phyloP scores from a whole-genome alignment of 2,329 filamentous ascomycete species.

The Paraconiothyrium sp. region DNA sequence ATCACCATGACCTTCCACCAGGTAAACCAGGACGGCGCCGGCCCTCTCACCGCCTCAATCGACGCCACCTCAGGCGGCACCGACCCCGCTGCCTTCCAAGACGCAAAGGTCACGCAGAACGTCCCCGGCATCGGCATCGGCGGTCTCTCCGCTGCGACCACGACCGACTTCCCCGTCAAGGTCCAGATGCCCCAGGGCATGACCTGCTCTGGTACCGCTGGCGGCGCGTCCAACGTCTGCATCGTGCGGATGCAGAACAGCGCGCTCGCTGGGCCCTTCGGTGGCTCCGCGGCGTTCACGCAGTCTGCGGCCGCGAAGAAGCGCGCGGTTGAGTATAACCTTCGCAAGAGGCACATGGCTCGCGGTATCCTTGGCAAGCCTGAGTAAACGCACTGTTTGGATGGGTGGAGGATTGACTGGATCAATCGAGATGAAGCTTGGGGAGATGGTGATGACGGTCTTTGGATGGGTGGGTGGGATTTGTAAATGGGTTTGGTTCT shows the following conservation, averaged over 20 bases:
- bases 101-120: slow-evolving; percentile 67
- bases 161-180: slow-evolving; percentile 71
- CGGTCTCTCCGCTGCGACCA: slow-evolving; percentile 67
- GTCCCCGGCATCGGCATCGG: slow-evolving; percentile 67
- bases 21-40: slow-evolving; percentile 76
- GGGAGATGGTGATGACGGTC: slow-evolving; percentile 54
- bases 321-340: slow-evolving; percentile 67
- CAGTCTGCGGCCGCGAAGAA: slow-evolving; percentile 67
- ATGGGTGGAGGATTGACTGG: slow-evolving; percentile 79
- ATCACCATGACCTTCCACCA: slow-evolving; percentile 73
- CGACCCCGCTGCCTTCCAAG: slow-evolving; percentile 68
- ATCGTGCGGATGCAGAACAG: slow-evolving; percentile 71
- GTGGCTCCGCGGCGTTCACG: slow-evolving; percentile 72
- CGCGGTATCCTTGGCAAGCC: slow-evolving; percentile 47
- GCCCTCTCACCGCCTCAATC: slow-evolving; percentile 68
- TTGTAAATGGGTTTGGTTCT: too few relatives aligned
- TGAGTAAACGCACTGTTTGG: slow-evolving; percentile 27
- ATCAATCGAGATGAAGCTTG: slow-evolving; percentile 68
- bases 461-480: background rate
- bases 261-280: slow-evolving; percentile 71
- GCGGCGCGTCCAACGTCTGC: slow-evolving; percentile 70
- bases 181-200: slow-evolving; percentile 74
- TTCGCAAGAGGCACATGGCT: slow-evolving; percentile 50
- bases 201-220: slow-evolving; percentile 70
- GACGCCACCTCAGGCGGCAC: slow-evolving; percentile 72